A percentile compares a stretch with the other conserved stretches of the same genome.
Evolutionary conservation across 2,329 filamentous ascomycete species (phyloP).

Genomic region (Colletotrichum acutatum): DNA sequence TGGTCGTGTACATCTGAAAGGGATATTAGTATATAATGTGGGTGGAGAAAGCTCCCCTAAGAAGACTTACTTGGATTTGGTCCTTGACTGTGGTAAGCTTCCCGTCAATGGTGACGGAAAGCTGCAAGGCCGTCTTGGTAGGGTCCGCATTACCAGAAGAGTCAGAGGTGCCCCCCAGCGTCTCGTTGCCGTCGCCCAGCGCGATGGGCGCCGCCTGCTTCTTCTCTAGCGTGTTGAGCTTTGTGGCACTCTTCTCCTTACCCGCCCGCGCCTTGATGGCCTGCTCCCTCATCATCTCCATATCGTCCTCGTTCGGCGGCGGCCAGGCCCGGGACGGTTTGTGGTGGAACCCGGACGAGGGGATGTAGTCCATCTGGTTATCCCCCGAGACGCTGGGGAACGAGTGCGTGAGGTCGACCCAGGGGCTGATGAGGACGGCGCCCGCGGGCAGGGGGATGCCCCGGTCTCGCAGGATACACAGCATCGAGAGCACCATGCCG

Average conservation of each 20-base stretch:
- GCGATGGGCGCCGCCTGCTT: constrained; percentile 48
- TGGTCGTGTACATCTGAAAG: constrained; percentile 76
- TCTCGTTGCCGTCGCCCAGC: constrained; percentile 18
- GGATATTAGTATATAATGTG: constrained; percentile 34
- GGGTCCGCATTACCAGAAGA: constrained; percentile 5
- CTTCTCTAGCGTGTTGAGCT: constrained; percentile 41
- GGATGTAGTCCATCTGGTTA: constrained; percentile 86
- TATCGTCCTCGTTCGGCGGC: constrained; percentile 84
- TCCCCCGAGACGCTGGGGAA: constrained; percentile 88
- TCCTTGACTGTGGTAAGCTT: constrained; percentile 81
- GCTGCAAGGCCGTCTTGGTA: constrained; percentile 42
- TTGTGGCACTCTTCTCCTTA: constrained; percentile 38
- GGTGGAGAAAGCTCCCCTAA: background rate
- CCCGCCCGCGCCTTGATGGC: constrained; percentile 52
- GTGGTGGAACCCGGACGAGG: constrained; percentile 87
- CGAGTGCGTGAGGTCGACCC: constrained; percentile 95
- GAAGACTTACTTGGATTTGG: constrained; percentile 81
- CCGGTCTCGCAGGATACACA: constrained; percentile 85
- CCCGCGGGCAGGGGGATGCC: constrained; percentile 88
- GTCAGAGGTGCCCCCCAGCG: background rate
- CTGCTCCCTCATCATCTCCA: constrained; percentile 63
- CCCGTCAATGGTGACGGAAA: constrained; percentile 79
- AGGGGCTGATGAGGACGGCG: constrained; percentile 90
- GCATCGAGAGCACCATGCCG: constrained; percentile 85
- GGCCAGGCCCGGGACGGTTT: constrained; percentile 93